Percentiles rank a stretch among this genome's conserved stretches.
phyloP scores from a whole-genome alignment of 2,329 filamentous ascomycete genomes.

The Cephalotrichum gorgonifer region DNA sequence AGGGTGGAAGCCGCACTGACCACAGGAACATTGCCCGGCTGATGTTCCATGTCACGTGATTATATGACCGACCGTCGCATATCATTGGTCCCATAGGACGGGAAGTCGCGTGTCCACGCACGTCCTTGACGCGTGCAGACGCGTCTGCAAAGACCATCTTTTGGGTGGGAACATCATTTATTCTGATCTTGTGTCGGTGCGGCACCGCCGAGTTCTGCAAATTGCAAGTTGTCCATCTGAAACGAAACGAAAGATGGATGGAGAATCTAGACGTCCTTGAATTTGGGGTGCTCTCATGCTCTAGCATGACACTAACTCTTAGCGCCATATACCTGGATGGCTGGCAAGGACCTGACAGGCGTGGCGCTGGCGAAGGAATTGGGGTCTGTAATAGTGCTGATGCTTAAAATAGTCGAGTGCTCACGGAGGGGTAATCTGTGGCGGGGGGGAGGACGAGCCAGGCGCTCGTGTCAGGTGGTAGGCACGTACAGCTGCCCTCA shows the following conservation, averaged over 20 bases:
- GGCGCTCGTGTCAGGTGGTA: no score
- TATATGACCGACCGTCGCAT: neutral
- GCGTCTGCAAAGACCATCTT: neutral
- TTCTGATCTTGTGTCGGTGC: neutral
- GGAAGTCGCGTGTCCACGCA: neutral
- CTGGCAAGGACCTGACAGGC: no score
- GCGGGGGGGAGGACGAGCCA: neutral
- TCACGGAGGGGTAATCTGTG: no score
- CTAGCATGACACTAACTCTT: no score
- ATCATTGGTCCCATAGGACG: neutral
- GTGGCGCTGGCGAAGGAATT: no score
- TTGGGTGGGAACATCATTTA: slow-evolving; percentile 2
- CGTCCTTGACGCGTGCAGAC: slow-evolving; percentile 1
- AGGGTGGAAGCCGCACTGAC: neutral
- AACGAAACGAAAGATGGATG: neutral
- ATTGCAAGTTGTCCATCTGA: slow-evolving; percentile 1
- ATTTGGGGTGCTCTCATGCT: no score
- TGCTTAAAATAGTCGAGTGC: no score
- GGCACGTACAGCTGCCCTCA: neutral
- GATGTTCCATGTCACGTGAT: neutral
- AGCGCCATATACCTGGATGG: no score
- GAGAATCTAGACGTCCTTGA: neutral
- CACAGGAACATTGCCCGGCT: neutral
- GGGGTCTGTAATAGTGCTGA: no score
- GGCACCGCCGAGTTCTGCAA: neutral